Percentiles rank a stretch among this genome's conserved stretches.
These are phyloP conservation scores for Collybia nuda DNA, from an alignment of 768 basidiomycete species.

Conservation along the genomic window DNA sequence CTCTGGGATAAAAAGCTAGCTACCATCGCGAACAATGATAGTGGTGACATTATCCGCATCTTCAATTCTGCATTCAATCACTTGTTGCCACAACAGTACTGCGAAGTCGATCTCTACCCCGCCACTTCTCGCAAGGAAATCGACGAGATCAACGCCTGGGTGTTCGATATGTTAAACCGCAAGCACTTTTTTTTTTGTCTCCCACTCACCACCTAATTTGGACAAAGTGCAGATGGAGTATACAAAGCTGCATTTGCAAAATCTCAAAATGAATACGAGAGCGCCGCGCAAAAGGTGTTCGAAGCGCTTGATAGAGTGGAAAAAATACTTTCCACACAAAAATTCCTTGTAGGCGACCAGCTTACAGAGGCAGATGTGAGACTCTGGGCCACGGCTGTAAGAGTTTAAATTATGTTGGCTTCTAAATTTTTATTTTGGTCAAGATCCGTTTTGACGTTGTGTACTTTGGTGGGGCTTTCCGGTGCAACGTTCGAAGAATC, in stretches of 20 bases:
- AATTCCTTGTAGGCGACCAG: conserved; percentile 76
- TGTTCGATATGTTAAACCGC: conserved; percentile 85
- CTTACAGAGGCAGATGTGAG: conserved; percentile 85
- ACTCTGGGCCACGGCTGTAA: conserved; percentile 85
- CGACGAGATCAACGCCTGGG: conserved; percentile 81
- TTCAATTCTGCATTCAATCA: conserved; percentile 86
- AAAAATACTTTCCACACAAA: conserved; percentile 71
- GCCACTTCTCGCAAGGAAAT: conserved; percentile 69
- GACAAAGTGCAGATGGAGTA: conserved; percentile 60
- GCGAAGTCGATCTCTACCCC: conserved; percentile 76
- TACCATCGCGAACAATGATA: conserved; percentile 95
- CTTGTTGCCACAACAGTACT: conserved; percentile 61
- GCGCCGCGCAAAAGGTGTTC: conserved; percentile 72
- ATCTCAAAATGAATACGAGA: conserved; percentile 74
- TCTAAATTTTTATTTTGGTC: not conserved
- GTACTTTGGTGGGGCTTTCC: conserved; percentile 83
- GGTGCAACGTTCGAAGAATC: conserved; percentile 85
- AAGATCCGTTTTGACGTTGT: conserved; percentile 87
- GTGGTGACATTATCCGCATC: conserved; percentile 91
- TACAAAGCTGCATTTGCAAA: conserved; percentile 88
- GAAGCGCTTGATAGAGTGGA: conserved; percentile 80
- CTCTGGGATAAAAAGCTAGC: conserved; percentile 89
- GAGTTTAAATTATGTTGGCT: conserved; percentile 20
- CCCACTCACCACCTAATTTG: no score
- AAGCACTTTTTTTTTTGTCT: conserved; percentile 20